Evolutionary conservation across 2,329 filamentous ascomycete species (phyloP).

Genomic region (Nannizziopsis arthrosporioides): DNA sequence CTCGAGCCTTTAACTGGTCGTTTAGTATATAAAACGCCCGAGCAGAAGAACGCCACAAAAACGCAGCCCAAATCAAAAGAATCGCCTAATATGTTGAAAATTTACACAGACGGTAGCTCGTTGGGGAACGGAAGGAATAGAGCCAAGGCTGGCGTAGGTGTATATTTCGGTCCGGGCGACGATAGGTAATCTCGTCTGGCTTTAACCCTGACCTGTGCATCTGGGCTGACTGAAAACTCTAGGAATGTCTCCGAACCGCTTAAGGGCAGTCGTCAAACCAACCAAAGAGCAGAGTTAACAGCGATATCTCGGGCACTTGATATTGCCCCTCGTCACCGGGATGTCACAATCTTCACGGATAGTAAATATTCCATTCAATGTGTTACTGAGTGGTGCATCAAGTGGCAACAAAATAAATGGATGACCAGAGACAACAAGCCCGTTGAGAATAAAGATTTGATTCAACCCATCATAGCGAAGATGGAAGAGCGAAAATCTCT

Average conservation of each 20-base stretch:
- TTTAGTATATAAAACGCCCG: conserved; percentile 44
- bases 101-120: conserved; percentile 54
- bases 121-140: conserved; percentile 45
- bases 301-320: conserved; percentile 77
- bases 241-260: conserved; percentile 68
- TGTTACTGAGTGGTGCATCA: conserved; percentile 67
- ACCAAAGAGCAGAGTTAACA: conserved; percentile 89
- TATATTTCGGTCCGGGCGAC: conserved; percentile 52
- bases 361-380: conserved; percentile 86
- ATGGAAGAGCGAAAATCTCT: conserved; percentile 57
- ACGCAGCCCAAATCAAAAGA: conserved; percentile 28
- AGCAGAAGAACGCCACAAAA: conserved; percentile 40
- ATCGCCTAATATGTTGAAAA: conserved; percentile 42
- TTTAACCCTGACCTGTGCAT: conserved; percentile 11
- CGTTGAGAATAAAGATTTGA: conserved; percentile 79
- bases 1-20: conserved; percentile 44
- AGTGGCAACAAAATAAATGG: conserved; percentile 71
- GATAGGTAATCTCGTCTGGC: conserved; percentile 33
- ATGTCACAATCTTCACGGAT: conserved; percentile 73
- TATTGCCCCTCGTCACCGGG: conserved; percentile 53
- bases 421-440: conserved; percentile 55
- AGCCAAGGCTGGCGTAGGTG: conserved; percentile 50
- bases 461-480: conserved; percentile 57
- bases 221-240: neutral
- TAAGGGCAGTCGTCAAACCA: conserved; percentile 65